Evolutionary conservation across 805 yeast genomes (phyloP).

Genomic region (Saccharomycopsis fodiens): DNA sequence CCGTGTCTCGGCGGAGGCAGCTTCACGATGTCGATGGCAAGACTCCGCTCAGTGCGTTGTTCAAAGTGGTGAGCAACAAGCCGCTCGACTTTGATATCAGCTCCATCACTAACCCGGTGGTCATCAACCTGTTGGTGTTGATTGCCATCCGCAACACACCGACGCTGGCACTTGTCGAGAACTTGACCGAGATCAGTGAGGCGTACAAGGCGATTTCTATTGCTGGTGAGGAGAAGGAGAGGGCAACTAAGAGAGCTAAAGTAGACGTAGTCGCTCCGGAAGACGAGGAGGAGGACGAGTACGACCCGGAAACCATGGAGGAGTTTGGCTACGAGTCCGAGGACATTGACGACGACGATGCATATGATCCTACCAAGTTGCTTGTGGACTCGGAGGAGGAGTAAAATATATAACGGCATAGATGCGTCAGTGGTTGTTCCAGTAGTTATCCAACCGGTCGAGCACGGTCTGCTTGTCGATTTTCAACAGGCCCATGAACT

Average conservation of each 20-base stretch:
- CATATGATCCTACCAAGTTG: constrained; percentile 1
- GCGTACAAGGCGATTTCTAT: not conserved
- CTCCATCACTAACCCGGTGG: constrained; percentile 4
- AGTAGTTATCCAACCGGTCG: constrained; percentile 2
- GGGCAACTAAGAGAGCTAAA: not conserved
- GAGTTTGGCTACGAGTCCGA: constrained; percentile 5
- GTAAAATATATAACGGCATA: not conserved
- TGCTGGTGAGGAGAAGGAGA: not conserved
- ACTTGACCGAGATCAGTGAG: not conserved
- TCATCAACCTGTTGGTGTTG: not conserved
- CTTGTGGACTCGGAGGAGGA: not conserved
- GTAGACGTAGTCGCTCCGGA: not conserved
- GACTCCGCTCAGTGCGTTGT: not conserved
- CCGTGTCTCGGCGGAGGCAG: not conserved
- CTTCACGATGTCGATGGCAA: not conserved
- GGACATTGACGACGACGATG: constrained; percentile 5
- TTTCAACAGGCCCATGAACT: constrained; percentile 5
- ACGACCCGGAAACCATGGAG: constrained; percentile 2
- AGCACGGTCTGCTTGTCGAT: not conserved
- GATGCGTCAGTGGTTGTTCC: constrained; percentile 2
- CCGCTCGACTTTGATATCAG: constrained; percentile 43
- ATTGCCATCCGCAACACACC: not conserved
- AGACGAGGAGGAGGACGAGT: constrained; percentile 3
- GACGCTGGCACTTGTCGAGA: not conserved
- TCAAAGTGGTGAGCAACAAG: constrained; percentile 28